A percentile compares a stretch with the other conserved stretches of the same genome.
phyloP scores from a whole-genome alignment of 2,329 filamentous ascomycete genomes.

The Capronia coronata region DNA sequence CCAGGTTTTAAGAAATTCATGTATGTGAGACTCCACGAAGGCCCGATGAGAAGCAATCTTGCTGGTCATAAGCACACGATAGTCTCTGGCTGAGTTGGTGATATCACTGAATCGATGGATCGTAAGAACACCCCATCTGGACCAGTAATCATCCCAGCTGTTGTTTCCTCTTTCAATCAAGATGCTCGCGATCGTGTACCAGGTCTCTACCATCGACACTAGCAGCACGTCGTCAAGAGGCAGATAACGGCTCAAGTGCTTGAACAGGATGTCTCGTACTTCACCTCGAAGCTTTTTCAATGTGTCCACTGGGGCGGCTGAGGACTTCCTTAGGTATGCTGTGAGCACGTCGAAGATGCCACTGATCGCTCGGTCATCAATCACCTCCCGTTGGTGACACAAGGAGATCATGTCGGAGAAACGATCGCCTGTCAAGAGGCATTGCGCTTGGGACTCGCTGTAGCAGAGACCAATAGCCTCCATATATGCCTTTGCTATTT shows the following conservation, averaged over 20 bases:
- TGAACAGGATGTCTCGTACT: constrained; percentile 8
- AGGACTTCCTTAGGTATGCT: constrained; percentile 13
- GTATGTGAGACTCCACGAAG: constrained; percentile 7
- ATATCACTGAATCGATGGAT: constrained; percentile 10
- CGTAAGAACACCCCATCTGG: constrained; percentile 6
- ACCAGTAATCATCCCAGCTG: constrained; percentile 19
- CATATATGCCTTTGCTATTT: constrained; percentile 7
- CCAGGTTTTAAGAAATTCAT: constrained; percentile 16
- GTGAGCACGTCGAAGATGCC: constrained; percentile 12
- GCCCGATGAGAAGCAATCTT: constrained; percentile 7
- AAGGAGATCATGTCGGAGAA: constrained; percentile 1
- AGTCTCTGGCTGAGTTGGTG: constrained; percentile 10
- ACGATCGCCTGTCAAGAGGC: constrained; percentile 7
- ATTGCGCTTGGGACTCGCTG: constrained; percentile 10
- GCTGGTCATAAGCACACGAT: constrained; percentile 19
- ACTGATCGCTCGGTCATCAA: constrained; percentile 5
- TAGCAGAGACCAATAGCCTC: constrained; percentile 17
- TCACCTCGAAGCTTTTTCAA: not conserved
- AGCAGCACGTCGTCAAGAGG: constrained; percentile 8
- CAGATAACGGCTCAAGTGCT: constrained; percentile 6
- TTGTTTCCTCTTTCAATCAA: constrained; percentile 8
- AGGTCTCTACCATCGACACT: constrained; percentile 15
- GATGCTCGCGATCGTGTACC: constrained; percentile 15
- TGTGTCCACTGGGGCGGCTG: not conserved
- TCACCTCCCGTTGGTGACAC: not conserved